phyloP scores from a whole-genome alignment of 1,284 basidiomycete genomes.

The Ganoderma sinense region DNA sequence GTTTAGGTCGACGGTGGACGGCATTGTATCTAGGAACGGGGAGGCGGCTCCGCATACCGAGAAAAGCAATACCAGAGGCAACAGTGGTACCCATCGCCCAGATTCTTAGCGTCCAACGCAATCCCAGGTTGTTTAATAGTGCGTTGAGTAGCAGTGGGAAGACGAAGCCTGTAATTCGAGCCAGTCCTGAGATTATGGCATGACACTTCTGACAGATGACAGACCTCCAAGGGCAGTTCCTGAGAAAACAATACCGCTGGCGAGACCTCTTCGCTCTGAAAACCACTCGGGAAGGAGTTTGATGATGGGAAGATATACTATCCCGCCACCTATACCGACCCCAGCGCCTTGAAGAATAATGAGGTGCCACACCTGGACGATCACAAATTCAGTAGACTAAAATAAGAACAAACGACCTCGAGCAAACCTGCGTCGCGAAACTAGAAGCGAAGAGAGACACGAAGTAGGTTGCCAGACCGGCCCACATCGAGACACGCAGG shows the following conservation, averaged over 20 bases:
- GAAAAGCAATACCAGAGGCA: slow-evolving; percentile 28
- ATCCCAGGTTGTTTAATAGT: slow-evolving; percentile 32
- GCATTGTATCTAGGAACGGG: slow-evolving; percentile 31
- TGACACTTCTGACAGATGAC: too few relatives aligned
- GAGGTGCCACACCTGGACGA: slow-evolving; percentile 35
- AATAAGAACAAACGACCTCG: not conserved
- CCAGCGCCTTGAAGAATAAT: slow-evolving; percentile 38
- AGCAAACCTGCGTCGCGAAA: slow-evolving; percentile 33
- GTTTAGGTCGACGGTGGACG: slow-evolving; percentile 28
- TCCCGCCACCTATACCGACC: slow-evolving; percentile 35
- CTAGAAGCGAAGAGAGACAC: slow-evolving; percentile 34
- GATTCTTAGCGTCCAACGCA: slow-evolving; percentile 37
- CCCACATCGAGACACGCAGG: slow-evolving; percentile 32
- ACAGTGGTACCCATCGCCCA: slow-evolving; percentile 32
- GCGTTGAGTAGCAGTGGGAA: slow-evolving; percentile 38
- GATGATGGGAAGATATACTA: slow-evolving; percentile 36
- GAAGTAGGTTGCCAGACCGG: slow-evolving; percentile 29
- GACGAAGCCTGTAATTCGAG: slow-evolving; percentile 16
- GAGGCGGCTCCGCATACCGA: slow-evolving; percentile 35
- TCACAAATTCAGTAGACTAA: not conserved
- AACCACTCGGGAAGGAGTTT: slow-evolving; percentile 35
- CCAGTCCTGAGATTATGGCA: not conserved
- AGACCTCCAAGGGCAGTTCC: slow-evolving; percentile 38
- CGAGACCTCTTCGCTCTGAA: slow-evolving; percentile 35
- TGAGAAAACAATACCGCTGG: slow-evolving; percentile 39